These are phyloP conservation scores for Bassia scoparia DNA, from an alignment of 148 eudicot species.

Conservation along the genomic window DNA sequence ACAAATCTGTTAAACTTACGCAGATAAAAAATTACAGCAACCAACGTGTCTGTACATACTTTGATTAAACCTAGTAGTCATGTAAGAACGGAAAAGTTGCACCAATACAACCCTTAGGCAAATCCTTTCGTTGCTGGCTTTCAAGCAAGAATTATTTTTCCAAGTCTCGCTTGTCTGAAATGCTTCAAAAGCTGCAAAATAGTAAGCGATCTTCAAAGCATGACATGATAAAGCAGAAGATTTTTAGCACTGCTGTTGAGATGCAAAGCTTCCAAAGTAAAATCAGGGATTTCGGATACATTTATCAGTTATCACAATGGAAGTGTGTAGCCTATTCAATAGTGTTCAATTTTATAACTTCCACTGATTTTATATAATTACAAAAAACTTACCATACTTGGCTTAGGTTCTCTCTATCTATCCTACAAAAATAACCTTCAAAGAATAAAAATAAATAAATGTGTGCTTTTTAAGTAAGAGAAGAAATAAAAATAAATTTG, in stretches of 20 bases:
- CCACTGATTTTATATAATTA: too few relatives aligned
- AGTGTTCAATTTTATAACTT: too few relatives aligned
- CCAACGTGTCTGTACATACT: slow-evolving; percentile 29
- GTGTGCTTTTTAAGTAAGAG: too few relatives aligned
- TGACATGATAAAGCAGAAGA: background rate
- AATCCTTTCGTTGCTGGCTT: slow-evolving; percentile 25
- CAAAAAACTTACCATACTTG: too few relatives aligned
- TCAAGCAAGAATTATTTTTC: slow-evolving; percentile 37
- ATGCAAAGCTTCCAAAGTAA: background rate
- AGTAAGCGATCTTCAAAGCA: background rate
- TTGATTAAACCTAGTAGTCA: slow-evolving; percentile 36
- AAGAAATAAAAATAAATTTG: too few relatives aligned
- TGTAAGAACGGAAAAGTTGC: slow-evolving; percentile 40
- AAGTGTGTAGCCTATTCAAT: too few relatives aligned
- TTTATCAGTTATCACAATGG: too few relatives aligned
- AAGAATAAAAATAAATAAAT: too few relatives aligned
- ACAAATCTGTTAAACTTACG: too few relatives aligned
- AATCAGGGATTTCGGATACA: background rate
- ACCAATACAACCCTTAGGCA: slow-evolving; percentile 41
- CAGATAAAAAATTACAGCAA: background rate
- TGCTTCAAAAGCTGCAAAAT: slow-evolving; percentile 47
- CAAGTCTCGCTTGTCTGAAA: slow-evolving; percentile 60
- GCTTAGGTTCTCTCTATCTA: too few relatives aligned
- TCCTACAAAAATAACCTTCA: too few relatives aligned
- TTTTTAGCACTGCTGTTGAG: background rate